These are phyloP conservation scores for Oxytropis ochrocephala DNA, from an alignment of 306 rosid genomes.

Conservation along the genomic window DNA sequence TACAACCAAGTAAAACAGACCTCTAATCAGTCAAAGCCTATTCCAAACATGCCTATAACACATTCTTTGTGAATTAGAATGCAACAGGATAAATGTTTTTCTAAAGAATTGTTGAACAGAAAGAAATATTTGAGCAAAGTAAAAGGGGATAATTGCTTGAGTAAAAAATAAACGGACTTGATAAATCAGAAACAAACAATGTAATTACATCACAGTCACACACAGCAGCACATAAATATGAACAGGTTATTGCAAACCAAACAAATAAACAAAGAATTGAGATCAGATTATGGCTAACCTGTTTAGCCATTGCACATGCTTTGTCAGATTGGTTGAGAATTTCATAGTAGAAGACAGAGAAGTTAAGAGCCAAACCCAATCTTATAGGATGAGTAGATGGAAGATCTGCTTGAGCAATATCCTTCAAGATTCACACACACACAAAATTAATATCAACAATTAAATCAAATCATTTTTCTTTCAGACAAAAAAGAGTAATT, in stretches of 20 bases:
- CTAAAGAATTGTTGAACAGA: background rate
- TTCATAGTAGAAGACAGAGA: conserved; percentile 72
- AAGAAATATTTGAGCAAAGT: background rate
- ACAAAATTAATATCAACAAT: background rate
- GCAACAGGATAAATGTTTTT: background rate
- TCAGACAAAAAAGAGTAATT: background rate
- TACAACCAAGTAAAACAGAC: conserved; percentile 13
- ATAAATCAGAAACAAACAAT: background rate
- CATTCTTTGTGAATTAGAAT: too few species aligned
- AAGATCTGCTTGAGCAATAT: conserved; percentile 52
- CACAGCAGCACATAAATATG: background rate
- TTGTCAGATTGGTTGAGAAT: conserved; percentile 76
- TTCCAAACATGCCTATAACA: background rate
- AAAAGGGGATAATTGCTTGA: background rate
- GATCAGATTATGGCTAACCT: conserved; percentile 25
- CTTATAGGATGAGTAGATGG: conserved; percentile 78
- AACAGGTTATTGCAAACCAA: background rate
- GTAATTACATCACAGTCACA: background rate
- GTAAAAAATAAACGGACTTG: background rate
- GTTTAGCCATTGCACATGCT: conserved; percentile 80
- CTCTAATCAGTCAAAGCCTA: background rate
- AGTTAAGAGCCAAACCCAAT: conserved; percentile 75
- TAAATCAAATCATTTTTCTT: background rate
- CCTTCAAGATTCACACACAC: conserved; percentile 25
- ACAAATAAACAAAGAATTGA: too few species aligned